Evolutionary conservation across 1,284 basidiomycete genomes (phyloP).

Genomic region (Ganoderma sinense): DNA sequence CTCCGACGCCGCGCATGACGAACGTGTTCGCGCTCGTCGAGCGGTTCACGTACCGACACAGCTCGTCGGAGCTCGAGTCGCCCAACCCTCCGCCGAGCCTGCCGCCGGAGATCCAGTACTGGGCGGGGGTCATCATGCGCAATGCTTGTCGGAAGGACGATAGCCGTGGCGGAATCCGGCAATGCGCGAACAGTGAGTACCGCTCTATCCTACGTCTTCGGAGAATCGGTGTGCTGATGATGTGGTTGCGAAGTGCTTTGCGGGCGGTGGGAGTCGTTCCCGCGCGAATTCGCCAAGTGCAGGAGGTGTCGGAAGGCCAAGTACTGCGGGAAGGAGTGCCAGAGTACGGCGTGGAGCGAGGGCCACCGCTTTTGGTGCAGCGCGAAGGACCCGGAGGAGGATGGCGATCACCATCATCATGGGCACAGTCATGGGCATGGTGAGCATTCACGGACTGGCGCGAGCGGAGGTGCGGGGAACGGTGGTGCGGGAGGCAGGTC

Average conservation of each 20-base stretch:
- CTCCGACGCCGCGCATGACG: slow-evolving; percentile 58
- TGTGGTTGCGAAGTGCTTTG: slow-evolving; percentile 75
- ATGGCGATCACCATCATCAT: slow-evolving; percentile 44
- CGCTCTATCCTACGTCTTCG: neutral
- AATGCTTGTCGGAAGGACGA: slow-evolving; percentile 99
- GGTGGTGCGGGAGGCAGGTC: slow-evolving; percentile 4
- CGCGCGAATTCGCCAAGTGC: slow-evolving; percentile 98
- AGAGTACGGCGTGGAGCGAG: slow-evolving; percentile 96
- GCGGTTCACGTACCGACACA: slow-evolving; percentile 93
- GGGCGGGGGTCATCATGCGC: slow-evolving; percentile 99
- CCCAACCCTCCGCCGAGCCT: slow-evolving; percentile 76
- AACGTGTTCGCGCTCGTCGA: slow-evolving; percentile 98
- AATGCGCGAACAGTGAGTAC: slow-evolving; percentile 94
- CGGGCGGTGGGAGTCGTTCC: slow-evolving; percentile 93
- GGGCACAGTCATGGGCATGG: slow-evolving; percentile 21
- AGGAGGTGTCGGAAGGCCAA: slow-evolving; percentile 96
- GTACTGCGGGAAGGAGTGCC: slow-evolving; percentile 98
- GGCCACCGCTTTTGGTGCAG: slow-evolving; percentile 94
- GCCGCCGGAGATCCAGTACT: slow-evolving; percentile 95
- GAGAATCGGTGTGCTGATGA: neutral
- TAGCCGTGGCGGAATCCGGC: slow-evolving; percentile 89
- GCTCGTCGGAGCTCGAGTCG: slow-evolving; percentile 79
- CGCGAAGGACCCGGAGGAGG: slow-evolving; percentile 77
- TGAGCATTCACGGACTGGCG: neutral
- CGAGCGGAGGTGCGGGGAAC: neutral